These are phyloP conservation scores for Stachybotrys echinatus DNA, from an alignment of 2,329 filamentous ascomycete species.

Conservation along the genomic window DNA sequence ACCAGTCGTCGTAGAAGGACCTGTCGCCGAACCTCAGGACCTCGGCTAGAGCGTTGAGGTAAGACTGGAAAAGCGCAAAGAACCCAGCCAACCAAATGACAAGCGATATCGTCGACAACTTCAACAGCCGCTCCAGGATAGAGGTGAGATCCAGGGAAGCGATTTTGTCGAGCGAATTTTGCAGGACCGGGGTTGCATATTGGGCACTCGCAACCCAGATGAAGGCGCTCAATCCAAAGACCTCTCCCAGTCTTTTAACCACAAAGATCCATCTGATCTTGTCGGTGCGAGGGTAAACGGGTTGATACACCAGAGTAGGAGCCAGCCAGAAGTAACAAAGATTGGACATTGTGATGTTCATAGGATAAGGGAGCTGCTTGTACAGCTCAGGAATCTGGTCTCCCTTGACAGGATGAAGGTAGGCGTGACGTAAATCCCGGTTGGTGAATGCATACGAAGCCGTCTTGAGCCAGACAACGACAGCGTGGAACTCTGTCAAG, in stretches of 20 bases:
- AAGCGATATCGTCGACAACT: slow-evolving; percentile 89
- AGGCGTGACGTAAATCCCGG: slow-evolving; percentile 86
- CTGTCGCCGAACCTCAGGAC: slow-evolving; percentile 86
- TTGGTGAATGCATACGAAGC: slow-evolving; percentile 97
- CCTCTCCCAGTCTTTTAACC: slow-evolving; percentile 73
- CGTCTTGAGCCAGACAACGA: slow-evolving; percentile 94
- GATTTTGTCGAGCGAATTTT: slow-evolving; percentile 87
- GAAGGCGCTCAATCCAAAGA: slow-evolving; percentile 72
- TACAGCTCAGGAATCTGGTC: slow-evolving; percentile 80
- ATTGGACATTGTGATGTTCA: slow-evolving; percentile 84
- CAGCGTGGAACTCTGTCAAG: slow-evolving; percentile 81
- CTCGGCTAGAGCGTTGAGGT: slow-evolving; percentile 87
- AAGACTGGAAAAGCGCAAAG: slow-evolving; percentile 92
- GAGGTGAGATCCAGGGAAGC: slow-evolving; percentile 72
- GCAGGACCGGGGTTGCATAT: slow-evolving; percentile 84
- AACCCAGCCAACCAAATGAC: slow-evolving; percentile 98
- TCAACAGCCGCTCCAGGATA: slow-evolving; percentile 86
- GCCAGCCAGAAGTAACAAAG: slow-evolving; percentile 97
- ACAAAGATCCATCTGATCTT: slow-evolving; percentile 86
- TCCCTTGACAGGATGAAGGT: slow-evolving; percentile 67
- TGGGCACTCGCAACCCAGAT: slow-evolving; percentile 96
- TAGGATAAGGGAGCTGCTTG: slow-evolving; percentile 75
- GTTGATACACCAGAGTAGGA: slow-evolving; percentile 93
- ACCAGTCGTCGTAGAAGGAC: slow-evolving; percentile 97
- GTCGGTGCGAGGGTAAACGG: slow-evolving; percentile 82